Conservation (phyloP, 176 grass and related monocot genomes). For the Cymbopogon citratus region DNA sequence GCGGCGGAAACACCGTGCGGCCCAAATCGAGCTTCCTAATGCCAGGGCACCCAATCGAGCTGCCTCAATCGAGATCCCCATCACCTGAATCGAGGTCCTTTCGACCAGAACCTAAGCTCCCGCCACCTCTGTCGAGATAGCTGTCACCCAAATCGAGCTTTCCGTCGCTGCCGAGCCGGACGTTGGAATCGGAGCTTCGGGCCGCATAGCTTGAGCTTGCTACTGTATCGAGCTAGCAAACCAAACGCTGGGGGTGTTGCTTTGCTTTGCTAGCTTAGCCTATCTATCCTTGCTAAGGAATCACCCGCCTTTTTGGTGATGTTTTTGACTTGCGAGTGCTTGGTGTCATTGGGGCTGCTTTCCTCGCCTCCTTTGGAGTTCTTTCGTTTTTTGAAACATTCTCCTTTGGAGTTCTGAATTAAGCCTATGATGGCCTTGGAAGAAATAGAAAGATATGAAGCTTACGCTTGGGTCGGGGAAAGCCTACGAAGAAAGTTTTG, state of each 20-base stretch:
- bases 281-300: background rate
- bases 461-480: background rate
- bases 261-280: background rate
- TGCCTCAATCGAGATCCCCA: background rate
- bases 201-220: background rate
- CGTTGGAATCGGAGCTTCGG: background rate
- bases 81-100: background rate
- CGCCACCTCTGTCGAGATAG: background rate
- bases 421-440: background rate
- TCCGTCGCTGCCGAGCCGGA: background rate
- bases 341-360: background rate
- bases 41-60: background rate
- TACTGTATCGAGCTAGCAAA: background rate
- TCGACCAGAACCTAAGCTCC: background rate
- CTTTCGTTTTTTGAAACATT: too few relatives aligned
- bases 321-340: background rate
- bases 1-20: background rate
- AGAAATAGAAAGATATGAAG: background rate
- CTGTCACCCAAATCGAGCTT: background rate
- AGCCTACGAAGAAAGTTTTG: background rate
- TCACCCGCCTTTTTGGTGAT: background rate
- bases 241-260: background rate
- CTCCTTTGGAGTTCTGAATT: background rate
- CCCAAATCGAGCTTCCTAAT: background rate
- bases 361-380: background rate